phyloP scores from a whole-genome alignment of 2,329 filamentous ascomycete genomes.

The Ascochyta viciae-villosae region DNA sequence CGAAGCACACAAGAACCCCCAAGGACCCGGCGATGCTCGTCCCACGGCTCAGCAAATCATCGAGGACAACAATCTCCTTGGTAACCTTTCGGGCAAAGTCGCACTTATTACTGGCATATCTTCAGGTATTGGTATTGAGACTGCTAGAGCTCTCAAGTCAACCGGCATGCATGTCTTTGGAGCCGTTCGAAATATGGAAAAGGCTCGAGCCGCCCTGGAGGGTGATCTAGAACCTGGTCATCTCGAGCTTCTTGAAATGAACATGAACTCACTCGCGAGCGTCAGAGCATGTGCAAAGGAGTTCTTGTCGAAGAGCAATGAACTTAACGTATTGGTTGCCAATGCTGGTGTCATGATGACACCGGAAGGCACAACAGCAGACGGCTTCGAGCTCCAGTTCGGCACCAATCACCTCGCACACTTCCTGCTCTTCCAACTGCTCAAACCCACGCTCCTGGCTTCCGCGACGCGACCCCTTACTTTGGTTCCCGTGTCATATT shows the following conservation, averaged over 20 bases:
- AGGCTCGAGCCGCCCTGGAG: not conserved
- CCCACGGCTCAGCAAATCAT: no score
- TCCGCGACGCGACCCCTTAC: conserved; percentile 43
- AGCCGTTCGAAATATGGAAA: not conserved
- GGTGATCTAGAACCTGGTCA: conserved; percentile 1
- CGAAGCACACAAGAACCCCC: no score
- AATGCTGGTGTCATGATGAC: conserved; percentile 46
- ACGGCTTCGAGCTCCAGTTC: conserved; percentile 49
- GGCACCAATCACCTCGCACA: conserved; percentile 57
- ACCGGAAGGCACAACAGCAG: conserved; percentile 28
- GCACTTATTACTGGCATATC: no score
- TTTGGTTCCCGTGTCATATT: conserved; percentile 58
- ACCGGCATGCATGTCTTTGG: not conserved
- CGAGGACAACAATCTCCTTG: no score
- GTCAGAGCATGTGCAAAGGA: not conserved
- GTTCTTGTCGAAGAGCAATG: conserved; percentile 21
- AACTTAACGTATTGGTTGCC: conserved; percentile 32
- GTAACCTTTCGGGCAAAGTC: no score
- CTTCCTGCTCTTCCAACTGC: conserved; percentile 60
- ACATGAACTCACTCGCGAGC: conserved; percentile 21
- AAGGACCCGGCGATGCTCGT: no score
- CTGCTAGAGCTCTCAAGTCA: not conserved
- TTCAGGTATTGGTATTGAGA: no score
- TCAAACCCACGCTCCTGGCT: conserved; percentile 53
- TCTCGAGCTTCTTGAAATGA: conserved; percentile 41